phyloP scores from a whole-genome alignment of 2,329 filamentous ascomycete species.

The Juglanconis sp. region DNA sequence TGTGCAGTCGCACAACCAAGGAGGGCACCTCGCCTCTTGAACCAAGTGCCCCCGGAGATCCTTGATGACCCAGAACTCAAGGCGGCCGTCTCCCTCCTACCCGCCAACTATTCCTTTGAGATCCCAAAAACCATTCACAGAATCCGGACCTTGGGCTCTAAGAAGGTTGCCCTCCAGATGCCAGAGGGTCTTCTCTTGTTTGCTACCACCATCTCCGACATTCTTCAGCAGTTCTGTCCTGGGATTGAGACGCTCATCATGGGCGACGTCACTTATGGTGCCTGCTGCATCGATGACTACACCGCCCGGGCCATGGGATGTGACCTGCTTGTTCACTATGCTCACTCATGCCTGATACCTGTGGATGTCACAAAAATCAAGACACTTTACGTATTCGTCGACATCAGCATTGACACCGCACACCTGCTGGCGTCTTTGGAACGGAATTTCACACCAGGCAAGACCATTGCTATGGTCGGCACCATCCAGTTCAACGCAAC shows the following conservation, averaged over 20 bases:
- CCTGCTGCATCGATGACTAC: slow-evolving; percentile 98
- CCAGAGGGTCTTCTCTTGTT: slow-evolving; percentile 93
- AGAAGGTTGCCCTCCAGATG: slow-evolving; percentile 90
- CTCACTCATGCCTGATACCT: slow-evolving; percentile 93
- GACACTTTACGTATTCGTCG: slow-evolving; percentile 96
- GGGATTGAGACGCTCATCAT: slow-evolving; percentile 93
- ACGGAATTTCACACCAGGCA: slow-evolving; percentile 80
- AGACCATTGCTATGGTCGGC: slow-evolving; percentile 87
- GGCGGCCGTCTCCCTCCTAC: slow-evolving; percentile 80
- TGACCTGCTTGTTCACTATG: slow-evolving; percentile 93
- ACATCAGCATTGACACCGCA: slow-evolving; percentile 89
- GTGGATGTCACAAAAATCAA: slow-evolving; percentile 96
- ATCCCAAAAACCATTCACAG: slow-evolving; percentile 97
- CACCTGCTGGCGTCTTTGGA: slow-evolving; percentile 85
- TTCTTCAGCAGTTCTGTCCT: slow-evolving; percentile 89
- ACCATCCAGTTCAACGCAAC: slow-evolving; percentile 99
- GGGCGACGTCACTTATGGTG: slow-evolving; percentile 98
- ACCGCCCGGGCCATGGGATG: slow-evolving; percentile 91
- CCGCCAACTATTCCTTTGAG: slow-evolving; percentile 97
- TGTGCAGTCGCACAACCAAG: slow-evolving; percentile 65
- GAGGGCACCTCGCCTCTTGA: slow-evolving; percentile 75
- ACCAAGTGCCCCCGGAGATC: slow-evolving; percentile 86
- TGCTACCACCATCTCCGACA: slow-evolving; percentile 95
- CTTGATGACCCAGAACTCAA: slow-evolving; percentile 81
- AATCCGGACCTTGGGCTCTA: slow-evolving; percentile 75